Conservation (phyloP, 140 eudicot species). For the Flaveria floridana region DNA sequence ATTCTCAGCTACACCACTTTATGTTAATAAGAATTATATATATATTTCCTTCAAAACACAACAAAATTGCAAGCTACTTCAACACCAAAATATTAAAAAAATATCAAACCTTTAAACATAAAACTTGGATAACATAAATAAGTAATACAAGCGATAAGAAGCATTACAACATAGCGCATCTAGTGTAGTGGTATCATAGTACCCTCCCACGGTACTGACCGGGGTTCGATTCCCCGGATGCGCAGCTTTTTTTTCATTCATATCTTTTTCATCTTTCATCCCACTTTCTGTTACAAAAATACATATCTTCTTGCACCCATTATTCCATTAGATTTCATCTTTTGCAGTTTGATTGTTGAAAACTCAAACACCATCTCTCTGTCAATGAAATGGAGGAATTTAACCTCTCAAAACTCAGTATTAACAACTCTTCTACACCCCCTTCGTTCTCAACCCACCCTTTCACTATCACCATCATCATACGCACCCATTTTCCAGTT, state of each 20-base stretch:
- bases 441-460: constrained; percentile 25
- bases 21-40: too few relatives aligned
- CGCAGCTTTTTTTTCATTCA: constrained; percentile 32
- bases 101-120: too few relatives aligned
- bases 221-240: constrained; percentile 98
- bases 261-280: background rate
- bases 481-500: constrained; percentile 67
- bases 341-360: background rate
- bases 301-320: background rate
- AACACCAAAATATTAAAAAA: too few relatives aligned
- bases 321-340: background rate
- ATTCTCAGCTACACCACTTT: too few relatives aligned
- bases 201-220: constrained; percentile 96
- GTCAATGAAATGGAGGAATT: constrained; percentile 56
- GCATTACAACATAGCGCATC: constrained; percentile 10
- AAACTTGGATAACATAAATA: too few relatives aligned
- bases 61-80: too few relatives aligned
- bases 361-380: background rate
- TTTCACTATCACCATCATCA: constrained; percentile 28
- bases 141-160: too few relatives aligned
- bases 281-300: background rate
- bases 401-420: constrained; percentile 31
- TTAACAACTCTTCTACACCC: constrained; percentile 45
- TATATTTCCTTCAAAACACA: too few relatives aligned
- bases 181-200: constrained; percentile 63